Base-by-base conservation (phyloP, 2,329 filamentous ascomycete genomes). In the Davidsoniella eucalypti region DNA sequence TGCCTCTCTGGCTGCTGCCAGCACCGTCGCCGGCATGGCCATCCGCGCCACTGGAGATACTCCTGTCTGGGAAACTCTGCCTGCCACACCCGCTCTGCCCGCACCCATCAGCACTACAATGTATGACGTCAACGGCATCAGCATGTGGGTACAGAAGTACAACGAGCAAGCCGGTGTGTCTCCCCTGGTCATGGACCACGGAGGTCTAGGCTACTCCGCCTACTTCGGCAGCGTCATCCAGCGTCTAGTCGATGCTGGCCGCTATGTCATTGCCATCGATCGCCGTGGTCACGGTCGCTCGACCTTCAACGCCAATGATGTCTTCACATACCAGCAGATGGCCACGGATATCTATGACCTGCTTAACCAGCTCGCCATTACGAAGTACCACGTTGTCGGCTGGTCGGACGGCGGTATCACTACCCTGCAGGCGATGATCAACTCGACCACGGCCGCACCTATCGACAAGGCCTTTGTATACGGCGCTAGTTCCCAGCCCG, bases 131-230 rank as follows among this genome's bases (percentile, higher is more conserved):
- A 65, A 67, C 52, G 61, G 63, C 39, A 65, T 62, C 8, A 56
- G 65, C 6, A 61, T 68, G 17, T 68, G 66, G 66, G 62, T 59
- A 56, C 65, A 66, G 53, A 61, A 65, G 55, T 68, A 67, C 59
- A 67, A 66, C 50, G 58, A 63, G 26, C 44, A 57, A 6, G 58
- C 60, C 2, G 59, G 59, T 36, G 58, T 58, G 12, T 55, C 58
- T 0, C 64, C 66, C 5, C 58, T 69, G 2, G 61, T 69, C 50
- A 56, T 69, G 51, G 58, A 65, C 41, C 63, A 66, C 54, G 65
- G 65, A 29, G 66, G 66, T 21, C 61, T 68, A 25, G 64, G 65
- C 21, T 66, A 66, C 57, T 67, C 64, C 9, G 63, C 63, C 9
- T 67, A 67, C 52, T 67, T 65, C 43, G 65, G 60, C 48, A 54